Base-by-base conservation (phyloP, 2,329 filamentous ascomycete species). In the Xylariales sp. region DNA sequence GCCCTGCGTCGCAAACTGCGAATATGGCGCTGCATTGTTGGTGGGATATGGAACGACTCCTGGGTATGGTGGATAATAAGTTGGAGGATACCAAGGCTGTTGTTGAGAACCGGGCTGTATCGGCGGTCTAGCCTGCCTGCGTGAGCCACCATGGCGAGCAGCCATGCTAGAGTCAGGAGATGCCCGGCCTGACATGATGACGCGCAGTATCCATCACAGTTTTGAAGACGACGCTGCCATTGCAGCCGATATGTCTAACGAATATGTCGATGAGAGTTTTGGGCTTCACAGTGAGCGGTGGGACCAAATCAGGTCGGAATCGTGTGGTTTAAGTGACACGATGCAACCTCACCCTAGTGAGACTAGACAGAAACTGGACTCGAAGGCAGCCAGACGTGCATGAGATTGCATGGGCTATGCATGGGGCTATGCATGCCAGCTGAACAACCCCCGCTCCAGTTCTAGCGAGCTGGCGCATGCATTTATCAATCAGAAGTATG, bases 401-500 rank as follows among this genome's bases (percentile, higher is more conserved):
- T 64, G 65, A 3, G 5, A 41, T 12, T 41, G 39, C 10, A 41
- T 41, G 67, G 53, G 28, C 23, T 45, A 14, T 30, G 54, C 54
- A 56, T 56, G 54, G 54, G 54, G 54, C 23, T 32, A 41, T 59
- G 63, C 67, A 66, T 53, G 49, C 28, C 41, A 69, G 67, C 67
- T 69, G 62, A 66, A 58, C 34, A 58, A 16, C 50, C 67, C 67
- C 59, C 50, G 63, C 64, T 61, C 18, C 7, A 23, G n/a, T 28
- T 14, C 23, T 16, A 23, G 34, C 32, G 10, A 41, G 32, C 45
- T 36, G 52, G 10, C 36, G 16, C 49, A 53, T 53, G 45, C 39
- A 39, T 36, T 53, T 48, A 39, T 28, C 30, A 36, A n/a, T 52
- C 16, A 32, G 5, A 32, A 12, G 39, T 36, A 23, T 34, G 9